Evolutionary conservation across 2,329 filamentous ascomycete species (phyloP), one percentile per base, ranked within the genome.

Genomic region (Chaetomiaceae sp.): DNA sequence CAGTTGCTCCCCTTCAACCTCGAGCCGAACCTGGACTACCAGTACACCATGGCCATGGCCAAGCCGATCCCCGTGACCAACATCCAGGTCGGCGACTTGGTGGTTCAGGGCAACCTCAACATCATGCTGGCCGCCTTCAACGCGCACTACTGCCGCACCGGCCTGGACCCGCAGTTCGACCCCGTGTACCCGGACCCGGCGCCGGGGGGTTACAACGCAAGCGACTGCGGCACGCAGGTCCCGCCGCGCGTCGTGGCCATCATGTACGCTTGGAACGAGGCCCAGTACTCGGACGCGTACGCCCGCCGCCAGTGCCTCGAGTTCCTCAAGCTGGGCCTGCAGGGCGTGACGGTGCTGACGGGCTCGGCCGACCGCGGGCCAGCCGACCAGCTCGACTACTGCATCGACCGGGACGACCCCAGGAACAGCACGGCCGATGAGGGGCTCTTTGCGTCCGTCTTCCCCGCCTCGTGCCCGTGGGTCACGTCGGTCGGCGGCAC

Each of bases 311-410:
- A 81, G 62, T 81, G 77, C 60, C 65, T 69, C 52, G 76, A 80
- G 66, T 80, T 76, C 62, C 72, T 79, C 71, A 81, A 81, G 66
- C 71, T 80, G 3, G 76, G 73, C 21, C 70, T 79, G 38, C 71
- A 72, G 57, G 77, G 76, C 17, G 68, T 77, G 10, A 72, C 72
- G 2, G 63, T 81, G n/a, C 54, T 79, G 27, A 76, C 73, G 10
- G 37, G 19, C 58, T 73, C 74, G 1, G 73, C 70, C 4, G 76
- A 74, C 19, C 74, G 78, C 61, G 54, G 39, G 25, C n/a, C n/a
- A n/a, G n/a, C n/a, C n/a, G n/a, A n/a, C n/a, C n/a, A n/a, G n/a
- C n/a, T n/a, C n/a, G 50, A 48, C 34, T 46, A 16, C n/a, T 54
- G 70, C 72, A 10, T 72, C 74, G 34, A 19, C 34, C 34, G 16